Percentiles rank a stretch among this genome's conserved stretches.
Conservation (phyloP, 2,329 filamentous ascomycete species). For the Trichoderma afroharzianum region DNA sequence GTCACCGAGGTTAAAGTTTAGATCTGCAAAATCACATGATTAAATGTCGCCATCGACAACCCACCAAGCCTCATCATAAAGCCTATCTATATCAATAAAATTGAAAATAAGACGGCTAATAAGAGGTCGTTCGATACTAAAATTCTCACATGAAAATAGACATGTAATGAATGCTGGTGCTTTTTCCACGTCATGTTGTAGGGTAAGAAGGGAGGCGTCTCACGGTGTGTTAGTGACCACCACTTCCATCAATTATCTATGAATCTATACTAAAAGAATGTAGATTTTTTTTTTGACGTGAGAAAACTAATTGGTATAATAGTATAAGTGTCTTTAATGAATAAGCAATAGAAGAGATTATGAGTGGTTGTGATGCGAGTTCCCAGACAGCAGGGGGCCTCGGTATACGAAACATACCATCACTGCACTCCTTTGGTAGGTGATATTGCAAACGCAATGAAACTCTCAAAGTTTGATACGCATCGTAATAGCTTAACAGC, state of each 20-base stretch:
- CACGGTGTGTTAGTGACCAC: neutral
- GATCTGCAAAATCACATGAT: constrained; percentile 14
- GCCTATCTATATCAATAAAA: neutral
- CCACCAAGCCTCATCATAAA: neutral
- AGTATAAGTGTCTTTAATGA: neutral
- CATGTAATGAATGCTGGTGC: neutral
- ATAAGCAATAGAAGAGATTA: neutral
- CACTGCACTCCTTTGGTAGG: neutral
- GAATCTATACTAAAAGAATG: neutral
- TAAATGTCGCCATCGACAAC: neutral
- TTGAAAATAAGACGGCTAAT: neutral
- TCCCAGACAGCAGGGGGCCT: neutral
- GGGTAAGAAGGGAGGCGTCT: neutral
- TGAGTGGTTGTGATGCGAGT: neutral
- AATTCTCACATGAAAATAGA: neutral
- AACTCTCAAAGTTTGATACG: neutral
- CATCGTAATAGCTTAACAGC: neutral
- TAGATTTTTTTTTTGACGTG: neutral
- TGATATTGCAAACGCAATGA: neutral
- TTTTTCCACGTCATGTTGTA: neutral
- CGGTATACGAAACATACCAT: neutral
- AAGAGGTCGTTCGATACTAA: neutral
- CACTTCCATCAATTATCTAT: neutral
- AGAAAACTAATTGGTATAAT: neutral
- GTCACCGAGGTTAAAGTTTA: neutral